Evolutionary conservation across 2,329 filamentous ascomycete species (phyloP).

Genomic region (Monosporascus sp.): DNA sequence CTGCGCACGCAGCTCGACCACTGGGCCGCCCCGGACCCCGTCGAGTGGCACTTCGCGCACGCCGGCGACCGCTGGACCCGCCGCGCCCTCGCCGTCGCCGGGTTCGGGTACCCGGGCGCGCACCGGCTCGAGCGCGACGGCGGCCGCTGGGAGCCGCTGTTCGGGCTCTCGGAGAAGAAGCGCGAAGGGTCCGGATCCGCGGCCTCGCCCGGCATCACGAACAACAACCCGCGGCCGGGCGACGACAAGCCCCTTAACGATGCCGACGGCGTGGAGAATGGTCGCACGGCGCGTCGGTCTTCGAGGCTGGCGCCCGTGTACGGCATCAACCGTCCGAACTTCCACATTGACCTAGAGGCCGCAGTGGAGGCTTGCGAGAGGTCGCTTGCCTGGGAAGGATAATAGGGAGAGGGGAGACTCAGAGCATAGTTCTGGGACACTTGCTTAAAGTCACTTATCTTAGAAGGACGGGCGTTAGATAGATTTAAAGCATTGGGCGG

Average conservation of each 20-base stretch:
- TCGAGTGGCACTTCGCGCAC: slow-evolving; percentile 50
- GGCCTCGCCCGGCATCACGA: too few relatives aligned
- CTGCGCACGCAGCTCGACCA: slow-evolving; percentile 48
- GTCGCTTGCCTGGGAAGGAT: background rate
- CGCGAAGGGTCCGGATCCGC: too few relatives aligned
- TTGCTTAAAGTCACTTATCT: background rate
- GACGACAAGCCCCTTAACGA: background rate
- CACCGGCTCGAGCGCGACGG: background rate
- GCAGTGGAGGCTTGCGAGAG: slow-evolving; percentile 27
- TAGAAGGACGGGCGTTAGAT: background rate
- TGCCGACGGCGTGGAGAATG: background rate
- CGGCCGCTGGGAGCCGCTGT: slow-evolving; percentile 6
- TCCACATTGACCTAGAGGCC: slow-evolving; percentile 40
- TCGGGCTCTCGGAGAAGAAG: slow-evolving; percentile 15
- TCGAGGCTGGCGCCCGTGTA: slow-evolving; percentile 24
- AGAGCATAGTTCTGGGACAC: background rate
- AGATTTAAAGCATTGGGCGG: background rate
- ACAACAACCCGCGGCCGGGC: background rate
- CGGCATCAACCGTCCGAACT: slow-evolving; percentile 40
- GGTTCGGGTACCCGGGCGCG: slow-evolving; percentile 43
- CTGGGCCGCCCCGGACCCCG: slow-evolving; percentile 41
- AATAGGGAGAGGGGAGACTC: background rate
- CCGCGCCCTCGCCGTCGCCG: slow-evolving; percentile 48
- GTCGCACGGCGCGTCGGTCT: background rate
- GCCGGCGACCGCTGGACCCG: slow-evolving; percentile 52